phyloP scores from a whole-genome alignment of 2,329 filamentous ascomycete genomes.

The Cucurbitaria berberidis region DNA sequence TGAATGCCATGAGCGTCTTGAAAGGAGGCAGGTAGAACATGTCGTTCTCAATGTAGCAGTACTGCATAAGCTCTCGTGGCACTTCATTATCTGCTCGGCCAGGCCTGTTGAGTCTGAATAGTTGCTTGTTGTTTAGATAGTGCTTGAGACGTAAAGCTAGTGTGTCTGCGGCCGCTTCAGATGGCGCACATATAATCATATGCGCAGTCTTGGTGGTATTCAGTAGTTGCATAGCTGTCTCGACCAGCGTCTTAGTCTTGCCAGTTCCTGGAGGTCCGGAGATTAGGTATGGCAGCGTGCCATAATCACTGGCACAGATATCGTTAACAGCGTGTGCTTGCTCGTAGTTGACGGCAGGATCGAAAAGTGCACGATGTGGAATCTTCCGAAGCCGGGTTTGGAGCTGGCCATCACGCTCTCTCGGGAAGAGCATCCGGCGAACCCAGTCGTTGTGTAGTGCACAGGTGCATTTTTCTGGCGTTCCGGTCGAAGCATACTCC shows the following conservation, averaged over 20 bases:
- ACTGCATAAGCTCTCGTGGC: slow-evolving; percentile 46
- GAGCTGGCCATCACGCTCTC: slow-evolving; percentile 42
- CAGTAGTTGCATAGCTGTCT: slow-evolving; percentile 49
- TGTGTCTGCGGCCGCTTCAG: slow-evolving; percentile 56
- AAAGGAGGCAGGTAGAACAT: slow-evolving; percentile 52
- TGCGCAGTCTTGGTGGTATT: slow-evolving; percentile 33
- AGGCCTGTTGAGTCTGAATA: slow-evolving; percentile 53
- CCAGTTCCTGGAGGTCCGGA: slow-evolving; percentile 60
- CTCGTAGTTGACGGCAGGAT: slow-evolving; percentile 55
- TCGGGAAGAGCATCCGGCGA: slow-evolving; percentile 54
- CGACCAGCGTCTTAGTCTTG: slow-evolving; percentile 59
- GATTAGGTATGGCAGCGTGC: slow-evolving; percentile 55
- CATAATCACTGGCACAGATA: slow-evolving; percentile 51
- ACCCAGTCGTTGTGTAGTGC: slow-evolving; percentile 36
- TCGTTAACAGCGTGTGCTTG: slow-evolving; percentile 55
- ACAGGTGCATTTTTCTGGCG: neutral
- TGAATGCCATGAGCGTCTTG: slow-evolving; percentile 48
- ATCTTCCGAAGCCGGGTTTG: slow-evolving; percentile 50
- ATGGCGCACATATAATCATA: slow-evolving; percentile 54
- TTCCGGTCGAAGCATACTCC: neutral
- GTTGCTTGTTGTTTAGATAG: slow-evolving; percentile 45
- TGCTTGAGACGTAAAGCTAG: slow-evolving; percentile 49
- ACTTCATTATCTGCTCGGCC: slow-evolving; percentile 53
- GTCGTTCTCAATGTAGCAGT: slow-evolving; percentile 49
- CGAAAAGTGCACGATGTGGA: slow-evolving; percentile 45